Evolutionary conservation across 192 early-diverging fungal genomes (phyloP), one percentile per base, ranked within the genome.

Genomic region (Gryganskiella cystojenkinii): DNA sequence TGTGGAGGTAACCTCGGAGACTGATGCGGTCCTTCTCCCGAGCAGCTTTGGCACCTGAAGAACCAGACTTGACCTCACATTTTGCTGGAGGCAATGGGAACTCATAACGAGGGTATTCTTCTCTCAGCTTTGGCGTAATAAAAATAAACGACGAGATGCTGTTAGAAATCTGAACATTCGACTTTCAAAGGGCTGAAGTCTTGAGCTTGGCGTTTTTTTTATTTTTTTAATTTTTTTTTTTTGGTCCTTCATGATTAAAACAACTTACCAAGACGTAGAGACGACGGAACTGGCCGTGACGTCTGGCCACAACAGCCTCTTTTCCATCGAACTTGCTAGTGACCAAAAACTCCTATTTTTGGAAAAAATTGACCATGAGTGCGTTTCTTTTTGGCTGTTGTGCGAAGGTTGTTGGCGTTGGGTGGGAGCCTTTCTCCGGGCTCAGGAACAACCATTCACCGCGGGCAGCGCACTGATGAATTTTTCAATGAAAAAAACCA

Each of bases 1-100:
- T 63, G 28, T 71, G 79, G 4, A 89, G 44, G 24, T 83, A 87
- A 0, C 74, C 81, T 27, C 84, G 79, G 19, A 85, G 70, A 25
- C 74, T 64, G 51, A 85, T 50, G 1, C 87, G 78, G 66, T 89
- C 84, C 55, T 84, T 86, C 61, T 89, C 87, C 6, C 82, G 76
- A 11, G 80, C 70, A 15, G 73, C 40, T 6, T 55, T 59, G n/a
- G 64, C 33, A 27, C 67, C 63, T 1, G 68, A 52, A 2, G 63
- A 56, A 46, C 69, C 44, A 6, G 62, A 64, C 27, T 72, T 73
- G 27, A 57, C 27, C 20, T 80, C 71, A 28, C 56, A 70, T 45
- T 83, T 87, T 3, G 64, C 58, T 3, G 87, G 85, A 7, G 81
- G 73, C 15, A 49, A 31, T 0, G 87, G 83, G 42, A 89, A 67